Conservation (phyloP, 202 grass and related monocot genomes). For the Musa balbisiana region DNA sequence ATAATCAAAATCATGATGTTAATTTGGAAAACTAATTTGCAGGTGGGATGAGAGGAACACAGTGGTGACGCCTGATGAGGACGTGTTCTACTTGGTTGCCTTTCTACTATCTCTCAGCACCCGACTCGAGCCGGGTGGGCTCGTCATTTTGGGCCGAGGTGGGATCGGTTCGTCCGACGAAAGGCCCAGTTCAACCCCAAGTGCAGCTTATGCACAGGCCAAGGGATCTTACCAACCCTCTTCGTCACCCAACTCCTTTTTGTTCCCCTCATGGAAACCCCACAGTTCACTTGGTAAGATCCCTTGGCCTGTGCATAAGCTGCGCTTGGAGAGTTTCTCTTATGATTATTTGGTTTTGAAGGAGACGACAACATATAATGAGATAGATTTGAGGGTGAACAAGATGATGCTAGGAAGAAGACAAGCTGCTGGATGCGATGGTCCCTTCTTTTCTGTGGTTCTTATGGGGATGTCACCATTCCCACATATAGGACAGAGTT, state of each 20-base stretch:
- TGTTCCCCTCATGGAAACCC: constrained; percentile 18
- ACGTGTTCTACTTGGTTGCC: constrained; percentile 91
- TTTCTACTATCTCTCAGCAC: constrained; percentile 57
- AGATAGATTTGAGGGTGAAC: not conserved
- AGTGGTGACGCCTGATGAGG: constrained; percentile 71
- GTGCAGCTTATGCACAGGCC: constrained; percentile 56
- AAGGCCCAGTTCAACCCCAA: constrained; percentile 63
- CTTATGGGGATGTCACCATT: not conserved
- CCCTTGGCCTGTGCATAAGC: too few relatives aligned
- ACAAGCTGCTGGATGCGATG: not conserved
- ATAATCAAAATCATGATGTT: not conserved
- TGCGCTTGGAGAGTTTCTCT: not conserved
- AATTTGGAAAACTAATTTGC: not conserved
- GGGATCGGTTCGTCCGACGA: constrained; percentile 39
- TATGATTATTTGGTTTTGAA: not conserved
- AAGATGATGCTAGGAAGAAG: not conserved
- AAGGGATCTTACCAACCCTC: constrained; percentile 63
- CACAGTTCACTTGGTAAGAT: not conserved
- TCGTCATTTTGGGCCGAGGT: constrained; percentile 58
- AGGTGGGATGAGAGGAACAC: constrained; percentile 87
- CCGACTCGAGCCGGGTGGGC: constrained; percentile 53
- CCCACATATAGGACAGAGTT: not conserved
- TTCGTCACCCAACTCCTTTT: constrained; percentile 18
- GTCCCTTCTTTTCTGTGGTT: not conserved
- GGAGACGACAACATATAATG: not conserved